Percentiles rank a stretch among this genome's conserved stretches.
Conservation (phyloP, 495 filamentous ascomycete species). For the Aspergillus panamensis region DNA sequence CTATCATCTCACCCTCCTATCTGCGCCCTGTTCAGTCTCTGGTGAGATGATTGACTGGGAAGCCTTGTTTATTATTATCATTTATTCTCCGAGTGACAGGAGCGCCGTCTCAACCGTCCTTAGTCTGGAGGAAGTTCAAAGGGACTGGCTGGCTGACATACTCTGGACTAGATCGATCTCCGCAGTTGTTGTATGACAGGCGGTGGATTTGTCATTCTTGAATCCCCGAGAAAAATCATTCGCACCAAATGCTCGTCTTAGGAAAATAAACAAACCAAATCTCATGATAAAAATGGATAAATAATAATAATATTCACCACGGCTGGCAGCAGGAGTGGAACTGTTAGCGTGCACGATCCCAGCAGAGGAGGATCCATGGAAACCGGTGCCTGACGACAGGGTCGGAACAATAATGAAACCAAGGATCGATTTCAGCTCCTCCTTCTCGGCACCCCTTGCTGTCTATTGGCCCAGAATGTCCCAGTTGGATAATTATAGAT, state of each 20-base stretch:
- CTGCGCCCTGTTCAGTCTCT: no score
- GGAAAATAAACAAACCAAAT: background rate
- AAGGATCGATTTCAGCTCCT: conserved; percentile 13
- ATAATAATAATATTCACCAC: conserved; percentile 2
- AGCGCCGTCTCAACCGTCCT: no score
- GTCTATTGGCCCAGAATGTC: conserved; percentile 13
- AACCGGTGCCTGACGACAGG: background rate
- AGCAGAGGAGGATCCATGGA: background rate
- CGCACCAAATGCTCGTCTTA: background rate
- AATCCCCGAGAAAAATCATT: background rate
- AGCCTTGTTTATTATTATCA: background rate
- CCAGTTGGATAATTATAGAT: conserved; percentile 8
- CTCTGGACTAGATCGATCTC: background rate
- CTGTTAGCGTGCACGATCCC: conserved; percentile 17
- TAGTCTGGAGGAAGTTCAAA: no score
- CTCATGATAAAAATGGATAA: conserved; percentile 2
- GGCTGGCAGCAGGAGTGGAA: conserved; percentile 5
- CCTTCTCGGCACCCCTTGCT: conserved; percentile 13
- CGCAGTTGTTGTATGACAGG: background rate
- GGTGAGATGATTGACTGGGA: no score
- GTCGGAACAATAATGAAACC: conserved; percentile 12
- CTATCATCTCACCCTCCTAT: no score
- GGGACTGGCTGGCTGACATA: background rate
- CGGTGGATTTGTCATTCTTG: background rate
- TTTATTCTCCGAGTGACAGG: no score